Conservation (phyloP, 1,284 basidiomycete genomes). For the Tilletia setariae region DNA sequence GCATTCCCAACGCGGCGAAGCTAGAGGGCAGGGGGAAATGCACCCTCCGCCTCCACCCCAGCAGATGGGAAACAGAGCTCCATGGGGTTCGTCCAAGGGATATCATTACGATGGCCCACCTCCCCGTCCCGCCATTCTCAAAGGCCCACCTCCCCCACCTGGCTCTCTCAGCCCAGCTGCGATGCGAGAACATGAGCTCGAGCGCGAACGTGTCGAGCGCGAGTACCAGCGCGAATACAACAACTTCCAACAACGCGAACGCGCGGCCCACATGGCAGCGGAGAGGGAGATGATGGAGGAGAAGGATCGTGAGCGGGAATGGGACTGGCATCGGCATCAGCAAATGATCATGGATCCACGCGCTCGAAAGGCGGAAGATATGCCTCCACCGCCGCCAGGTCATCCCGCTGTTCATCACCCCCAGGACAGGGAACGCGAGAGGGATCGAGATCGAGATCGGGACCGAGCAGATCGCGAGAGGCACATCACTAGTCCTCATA, state of each 20-base stretch:
- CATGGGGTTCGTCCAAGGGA: too few relatives aligned
- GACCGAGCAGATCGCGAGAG: slow-evolving; percentile 27
- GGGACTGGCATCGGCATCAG: too few relatives aligned
- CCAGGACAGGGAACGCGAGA: slow-evolving; percentile 13
- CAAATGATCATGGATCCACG: too few relatives aligned
- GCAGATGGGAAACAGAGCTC: too few relatives aligned
- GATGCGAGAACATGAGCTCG: neutral
- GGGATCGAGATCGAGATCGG: slow-evolving; percentile 12
- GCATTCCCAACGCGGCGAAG: neutral
- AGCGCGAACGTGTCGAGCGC: neutral
- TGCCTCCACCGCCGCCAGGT: too few relatives aligned
- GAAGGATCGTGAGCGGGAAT: slow-evolving; percentile 32
- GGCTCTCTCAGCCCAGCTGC: neutral
- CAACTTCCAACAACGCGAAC: too few relatives aligned
- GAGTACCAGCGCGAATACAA: too few relatives aligned
- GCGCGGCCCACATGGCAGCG: neutral
- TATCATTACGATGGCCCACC: neutral
- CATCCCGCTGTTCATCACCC: neutral
- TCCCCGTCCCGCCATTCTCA: neutral
- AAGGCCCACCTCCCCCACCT: neutral
- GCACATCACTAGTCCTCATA: neutral
- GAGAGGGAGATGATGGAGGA: slow-evolving; percentile 27
- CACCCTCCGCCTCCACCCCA: too few relatives aligned
- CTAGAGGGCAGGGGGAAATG: too few relatives aligned
- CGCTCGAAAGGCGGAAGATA: too few relatives aligned